Base-by-base conservation (phyloP, 176 grass and related monocot species). In the Carex scoparia region DNA sequence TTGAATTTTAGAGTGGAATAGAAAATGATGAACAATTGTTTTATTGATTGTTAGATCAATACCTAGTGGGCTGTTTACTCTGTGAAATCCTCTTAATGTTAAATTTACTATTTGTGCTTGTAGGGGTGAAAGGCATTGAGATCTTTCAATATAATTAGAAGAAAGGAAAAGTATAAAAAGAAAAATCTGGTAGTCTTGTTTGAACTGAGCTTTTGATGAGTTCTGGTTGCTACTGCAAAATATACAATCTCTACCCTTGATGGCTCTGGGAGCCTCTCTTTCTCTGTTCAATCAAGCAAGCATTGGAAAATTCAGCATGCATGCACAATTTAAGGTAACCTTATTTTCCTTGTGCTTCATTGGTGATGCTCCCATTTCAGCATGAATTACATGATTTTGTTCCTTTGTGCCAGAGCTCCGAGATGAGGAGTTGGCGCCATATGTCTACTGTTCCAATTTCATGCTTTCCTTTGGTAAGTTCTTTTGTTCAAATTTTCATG, bases 181-280 rank as follows among this genome's bases (percentile, higher is more conserved):
- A 62, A 48, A 68, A 62, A 87, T 51, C 61, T 86, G 70, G 37
- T 54, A 61, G 14, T 90, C 63, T 74, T 11, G 57, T 85, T 64
- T 14, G 51, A 86, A n/a, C 42, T 86, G 3, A 19, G 69, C 59
- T 58, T 9, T 71, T 90, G 66, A 61, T 90, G 89, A 84, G 80
- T 62, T 53, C 72, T 74, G 56, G 64, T 57, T 72, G 42, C 63
- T 69, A 16, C 65, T 35, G 79, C 27, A 56, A 71, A 19, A 15
- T 16, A 31, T 76, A 84, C 74, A 61, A 84, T 31, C 86, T 84
- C 28, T 63, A 32, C 27, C 86, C 84, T 35, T 81, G 84, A 97
- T 97, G 94, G 89, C 91, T 16, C 71, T 91, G 84, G 94, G 91
- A 58, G 88, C 90, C 63, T 87, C 94, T 84, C 84, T 86, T 13